Base-by-base conservation (phyloP, 2,329 filamentous ascomycete genomes). In the Salinomyces thailandicus region DNA sequence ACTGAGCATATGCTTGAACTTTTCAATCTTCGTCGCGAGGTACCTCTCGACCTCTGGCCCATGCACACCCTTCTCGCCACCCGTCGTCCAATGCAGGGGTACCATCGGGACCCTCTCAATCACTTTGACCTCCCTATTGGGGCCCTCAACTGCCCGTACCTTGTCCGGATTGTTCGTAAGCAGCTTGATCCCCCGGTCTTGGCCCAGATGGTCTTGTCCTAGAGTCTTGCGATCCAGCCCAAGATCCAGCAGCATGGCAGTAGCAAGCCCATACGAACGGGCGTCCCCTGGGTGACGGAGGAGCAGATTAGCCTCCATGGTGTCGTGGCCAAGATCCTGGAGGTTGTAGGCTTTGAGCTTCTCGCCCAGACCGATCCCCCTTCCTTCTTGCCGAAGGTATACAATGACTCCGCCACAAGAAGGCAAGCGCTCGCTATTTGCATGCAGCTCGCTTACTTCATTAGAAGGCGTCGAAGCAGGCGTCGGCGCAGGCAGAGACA, bases 81-180 rank as follows among this genome's bases (percentile, higher is more conserved):
- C 85, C 6, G 71, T 74, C 55, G 83, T 83, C 91, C 91, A 98
- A 7, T 85, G 87, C 42, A 96, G 59, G 3, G 91, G 91, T 39
- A 98, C 79, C 91, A 98, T 98, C 2, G 87, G 80, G 9, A 98
- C 87, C 31, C 91, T 68, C 62, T 96, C 89, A 47, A 73, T 83
- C 2, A 98, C 91, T 6, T 81, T 72, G 9, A 98, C 72, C 62
- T 98, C 89, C 8, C 86, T 69, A 47, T 84, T 84, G 0, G 87
- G 87, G 0, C 91, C 91, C 59, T 98, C 91, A 0, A 98, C 83
- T 0, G 91, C 91, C 12, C 85, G 71, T 28, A 98, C 84, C 67
- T 98, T 98, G 51, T 98, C 91, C 0, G 91, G 91, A 53, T 98
- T 98, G 59, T 98, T 98, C 7, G 91, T 98, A 50, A 98, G 64